Conservation (phyloP, 2,329 filamentous ascomycete species). For the Falciphora oryzae region DNA sequence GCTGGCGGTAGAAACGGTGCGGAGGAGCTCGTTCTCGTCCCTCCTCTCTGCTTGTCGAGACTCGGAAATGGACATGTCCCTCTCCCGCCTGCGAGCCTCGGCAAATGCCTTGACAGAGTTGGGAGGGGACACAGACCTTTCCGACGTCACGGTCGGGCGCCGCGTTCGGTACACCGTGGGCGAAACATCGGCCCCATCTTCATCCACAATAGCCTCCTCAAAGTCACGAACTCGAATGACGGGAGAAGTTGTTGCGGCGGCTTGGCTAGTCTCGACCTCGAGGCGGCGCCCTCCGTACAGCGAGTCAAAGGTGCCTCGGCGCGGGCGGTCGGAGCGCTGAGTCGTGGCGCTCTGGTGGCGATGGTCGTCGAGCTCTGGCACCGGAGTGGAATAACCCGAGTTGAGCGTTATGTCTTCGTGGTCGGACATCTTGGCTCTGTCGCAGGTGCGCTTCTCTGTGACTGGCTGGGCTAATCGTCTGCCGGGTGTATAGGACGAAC, state of each 20-base stretch:
- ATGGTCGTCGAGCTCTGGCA: constrained; percentile 84
- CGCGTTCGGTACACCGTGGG: constrained; percentile 39
- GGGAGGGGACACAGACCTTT: constrained; percentile 73
- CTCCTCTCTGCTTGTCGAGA: constrained; percentile 22
- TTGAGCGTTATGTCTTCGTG: constrained; percentile 54
- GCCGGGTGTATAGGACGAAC: neutral
- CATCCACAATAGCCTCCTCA: constrained; percentile 78
- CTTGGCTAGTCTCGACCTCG: constrained; percentile 26
- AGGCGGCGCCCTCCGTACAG: constrained; percentile 44
- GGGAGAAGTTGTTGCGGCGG: constrained; percentile 34
- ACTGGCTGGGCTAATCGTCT: neutral
- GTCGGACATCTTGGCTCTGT: constrained; percentile 54
- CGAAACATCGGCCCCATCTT: constrained; percentile 52
- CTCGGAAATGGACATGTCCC: constrained; percentile 57
- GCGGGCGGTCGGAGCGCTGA: constrained; percentile 53
- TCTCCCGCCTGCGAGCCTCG: constrained; percentile 77
- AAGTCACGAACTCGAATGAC: constrained; percentile 66
- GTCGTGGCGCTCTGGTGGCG: constrained; percentile 59
- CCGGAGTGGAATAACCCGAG: constrained; percentile 65
- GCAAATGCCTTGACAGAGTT: constrained; percentile 98
- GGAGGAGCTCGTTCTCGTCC: constrained; percentile 52
- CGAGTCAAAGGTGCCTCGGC: constrained; percentile 70
- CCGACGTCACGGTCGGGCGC: constrained; percentile 49
- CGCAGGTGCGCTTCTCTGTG: neutral
- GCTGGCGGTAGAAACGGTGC: constrained; percentile 63